A percentile compares a stretch with the other conserved stretches of the same genome.
Conservation (phyloP, 2,329 filamentous ascomycete species). For the Monilinia laxa region DNA sequence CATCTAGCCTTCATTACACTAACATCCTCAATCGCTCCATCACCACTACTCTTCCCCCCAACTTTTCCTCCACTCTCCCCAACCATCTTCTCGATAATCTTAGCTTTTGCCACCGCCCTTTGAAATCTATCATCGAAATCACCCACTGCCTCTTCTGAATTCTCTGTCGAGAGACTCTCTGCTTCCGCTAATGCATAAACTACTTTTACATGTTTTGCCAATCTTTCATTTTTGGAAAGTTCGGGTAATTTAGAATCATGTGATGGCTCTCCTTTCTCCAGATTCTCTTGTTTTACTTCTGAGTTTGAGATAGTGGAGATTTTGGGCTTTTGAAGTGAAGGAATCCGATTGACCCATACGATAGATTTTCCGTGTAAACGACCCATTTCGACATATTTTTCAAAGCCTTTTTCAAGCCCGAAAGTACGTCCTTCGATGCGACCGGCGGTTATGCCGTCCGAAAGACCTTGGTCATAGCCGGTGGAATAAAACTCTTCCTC, state of each 20-base stretch:
- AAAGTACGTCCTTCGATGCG: slow-evolving; percentile 86
- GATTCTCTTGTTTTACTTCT: not conserved
- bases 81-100: slow-evolving; percentile 74
- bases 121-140: slow-evolving; percentile 90
- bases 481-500: slow-evolving; percentile 75
- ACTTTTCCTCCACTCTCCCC: slow-evolving; percentile 43
- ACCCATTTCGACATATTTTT: slow-evolving; percentile 84
- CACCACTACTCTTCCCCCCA: slow-evolving; percentile 29
- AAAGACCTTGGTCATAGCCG: slow-evolving; percentile 72
- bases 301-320: not conserved
- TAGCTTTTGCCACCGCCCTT: slow-evolving; percentile 77
- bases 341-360: slow-evolving; percentile 78
- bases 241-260: slow-evolving; percentile 36
- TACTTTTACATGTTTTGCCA: slow-evolving; percentile 73
- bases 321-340: slow-evolving; percentile 29
- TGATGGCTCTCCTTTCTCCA: not conserved
- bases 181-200: slow-evolving; percentile 78
- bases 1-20: slow-evolving; percentile 37
- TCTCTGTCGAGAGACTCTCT: slow-evolving; percentile 72
- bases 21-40: slow-evolving; percentile 50
- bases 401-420: slow-evolving; percentile 88
- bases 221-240: slow-evolving; percentile 57
- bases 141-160: slow-evolving; percentile 83
- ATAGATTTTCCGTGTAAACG: slow-evolving; percentile 73
- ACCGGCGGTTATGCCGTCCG: slow-evolving; percentile 75